Conservation (phyloP, 2,329 filamentous ascomycete genomes). For the Chaetomiaceae sp. region DNA sequence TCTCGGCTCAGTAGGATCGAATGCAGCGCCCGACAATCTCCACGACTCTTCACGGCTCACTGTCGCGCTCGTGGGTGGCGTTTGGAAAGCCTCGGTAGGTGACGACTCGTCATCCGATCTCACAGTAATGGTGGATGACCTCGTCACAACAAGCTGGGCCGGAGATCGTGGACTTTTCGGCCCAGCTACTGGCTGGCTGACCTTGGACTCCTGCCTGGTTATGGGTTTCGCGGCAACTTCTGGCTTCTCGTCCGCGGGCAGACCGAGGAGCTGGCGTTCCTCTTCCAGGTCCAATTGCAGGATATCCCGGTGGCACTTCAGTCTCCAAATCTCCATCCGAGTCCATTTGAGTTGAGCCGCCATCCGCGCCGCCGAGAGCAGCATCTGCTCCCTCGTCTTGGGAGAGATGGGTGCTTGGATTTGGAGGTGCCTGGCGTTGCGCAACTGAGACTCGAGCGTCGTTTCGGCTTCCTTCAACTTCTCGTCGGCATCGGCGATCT, state of each 20-base stretch:
- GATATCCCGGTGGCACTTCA: slow-evolving; percentile 87
- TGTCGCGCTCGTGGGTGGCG: slow-evolving; percentile 42
- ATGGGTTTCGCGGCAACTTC: slow-evolving; percentile 23
- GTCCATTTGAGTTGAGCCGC: slow-evolving; percentile 89
- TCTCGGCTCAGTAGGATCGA: slow-evolving; percentile 33
- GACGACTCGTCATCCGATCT: slow-evolving; percentile 35
- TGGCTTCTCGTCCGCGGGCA: slow-evolving; percentile 29
- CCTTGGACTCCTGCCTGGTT: slow-evolving; percentile 32
- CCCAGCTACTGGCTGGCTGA: slow-evolving; percentile 31
- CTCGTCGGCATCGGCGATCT: slow-evolving; percentile 77
- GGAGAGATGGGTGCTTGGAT: slow-evolving; percentile 85
- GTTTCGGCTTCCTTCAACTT: slow-evolving; percentile 68
- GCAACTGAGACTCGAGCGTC: slow-evolving; percentile 74
- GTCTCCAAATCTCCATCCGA: slow-evolving; percentile 87
- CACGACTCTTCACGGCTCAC: slow-evolving; percentile 40
- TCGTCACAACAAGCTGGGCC: slow-evolving; percentile 29
- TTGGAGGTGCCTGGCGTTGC: slow-evolving; percentile 86
- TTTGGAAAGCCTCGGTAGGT: slow-evolving; percentile 45
- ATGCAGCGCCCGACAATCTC: slow-evolving; percentile 36
- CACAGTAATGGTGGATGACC: slow-evolving; percentile 29
- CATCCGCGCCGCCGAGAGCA: slow-evolving; percentile 78
- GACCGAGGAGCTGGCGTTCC: slow-evolving; percentile 49
- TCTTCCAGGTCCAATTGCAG: slow-evolving; percentile 80
- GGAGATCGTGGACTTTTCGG: slow-evolving; percentile 37
- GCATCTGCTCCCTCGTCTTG: slow-evolving; percentile 80